phyloP scores from a whole-genome alignment of 2,329 filamentous ascomycete species.

The Apiospora malaysiana region DNA sequence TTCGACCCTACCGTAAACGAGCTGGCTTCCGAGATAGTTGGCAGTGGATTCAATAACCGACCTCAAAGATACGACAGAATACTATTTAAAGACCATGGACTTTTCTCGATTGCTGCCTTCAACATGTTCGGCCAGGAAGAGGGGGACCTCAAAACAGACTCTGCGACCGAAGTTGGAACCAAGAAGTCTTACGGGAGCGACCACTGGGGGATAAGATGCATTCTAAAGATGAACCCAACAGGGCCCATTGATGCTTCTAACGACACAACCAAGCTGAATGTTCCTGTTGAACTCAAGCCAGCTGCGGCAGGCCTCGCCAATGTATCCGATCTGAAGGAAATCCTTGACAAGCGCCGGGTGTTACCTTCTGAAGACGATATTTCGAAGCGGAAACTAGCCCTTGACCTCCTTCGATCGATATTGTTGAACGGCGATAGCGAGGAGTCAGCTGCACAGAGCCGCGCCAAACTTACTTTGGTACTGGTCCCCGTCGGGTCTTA shows the following conservation, averaged over 20 bases:
- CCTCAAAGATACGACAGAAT: conserved; percentile 73
- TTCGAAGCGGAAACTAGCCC: conserved; percentile 47
- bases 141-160: conserved; percentile 3
- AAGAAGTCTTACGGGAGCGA: conserved; percentile 51
- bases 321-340: conserved; percentile 43
- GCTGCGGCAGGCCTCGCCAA: conserved; percentile 40
- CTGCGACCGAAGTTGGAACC: conserved; percentile 21
- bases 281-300: conserved; percentile 42
- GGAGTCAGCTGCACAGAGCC: conserved; percentile 25
- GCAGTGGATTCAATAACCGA: conserved; percentile 53
- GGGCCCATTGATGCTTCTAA: conserved; percentile 26
- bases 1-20: conserved; percentile 65
- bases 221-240: conserved; percentile 39
- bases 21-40: conserved; percentile 58
- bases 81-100: conserved; percentile 52
- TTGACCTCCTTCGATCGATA: conserved; percentile 51
- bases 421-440: conserved; percentile 43
- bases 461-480: conserved; percentile 49
- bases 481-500: conserved; percentile 71
- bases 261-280: conserved; percentile 34
- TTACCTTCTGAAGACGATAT: conserved; percentile 56
- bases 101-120: conserved; percentile 51
- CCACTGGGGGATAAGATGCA: conserved; percentile 63
- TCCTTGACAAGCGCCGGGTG: conserved; percentile 44
- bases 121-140: conserved; percentile 61